phyloP scores from a whole-genome alignment of 2,329 filamentous ascomycete genomes.

The Xylariaceae sp. region DNA sequence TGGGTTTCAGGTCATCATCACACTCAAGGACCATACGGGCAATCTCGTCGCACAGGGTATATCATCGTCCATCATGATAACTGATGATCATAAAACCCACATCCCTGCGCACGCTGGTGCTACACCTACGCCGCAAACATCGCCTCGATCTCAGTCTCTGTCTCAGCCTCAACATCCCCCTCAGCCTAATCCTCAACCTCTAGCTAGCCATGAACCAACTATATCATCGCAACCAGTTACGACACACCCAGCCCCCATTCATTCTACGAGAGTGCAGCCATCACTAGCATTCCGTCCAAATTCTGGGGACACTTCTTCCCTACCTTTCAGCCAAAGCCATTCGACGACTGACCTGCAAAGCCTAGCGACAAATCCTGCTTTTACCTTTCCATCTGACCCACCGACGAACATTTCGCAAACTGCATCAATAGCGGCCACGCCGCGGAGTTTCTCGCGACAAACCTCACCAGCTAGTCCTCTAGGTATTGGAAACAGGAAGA shows the following conservation, averaged over 20 bases:
- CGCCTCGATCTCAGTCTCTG: constrained; percentile 29
- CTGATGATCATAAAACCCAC: constrained; percentile 95
- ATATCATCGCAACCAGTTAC: neutral
- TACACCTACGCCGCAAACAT: constrained; percentile 15
- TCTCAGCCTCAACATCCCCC: constrained; percentile 14
- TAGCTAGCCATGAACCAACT: constrained; percentile 2
- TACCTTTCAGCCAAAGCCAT: constrained; percentile 62
- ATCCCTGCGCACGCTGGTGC: constrained; percentile 30
- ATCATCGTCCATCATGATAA: constrained; percentile 92
- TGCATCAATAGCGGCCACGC: constrained; percentile 50
- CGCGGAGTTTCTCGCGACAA: constrained; percentile 73
- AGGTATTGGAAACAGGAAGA: constrained; percentile 77
- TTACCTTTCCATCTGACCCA: constrained; percentile 42
- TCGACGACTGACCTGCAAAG: constrained; percentile 69
- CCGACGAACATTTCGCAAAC: constrained; percentile 46
- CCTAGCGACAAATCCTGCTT: constrained; percentile 58
- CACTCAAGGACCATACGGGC: constrained; percentile 81
- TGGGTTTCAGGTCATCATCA: constrained; percentile 93
- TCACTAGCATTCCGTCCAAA: constrained; percentile 38
- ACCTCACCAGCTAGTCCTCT: constrained; percentile 71
- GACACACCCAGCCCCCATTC: constrained; percentile 9
- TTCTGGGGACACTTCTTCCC: constrained; percentile 42
- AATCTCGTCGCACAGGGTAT: constrained; percentile 83
- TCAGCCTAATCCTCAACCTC: constrained; percentile 32
- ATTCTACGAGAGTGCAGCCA: constrained; percentile 12